Percentiles rank a stretch among this genome's conserved stretches.
phyloP scores from a whole-genome alignment of 2,329 filamentous ascomycete species.

The Colletotrichum sp. region DNA sequence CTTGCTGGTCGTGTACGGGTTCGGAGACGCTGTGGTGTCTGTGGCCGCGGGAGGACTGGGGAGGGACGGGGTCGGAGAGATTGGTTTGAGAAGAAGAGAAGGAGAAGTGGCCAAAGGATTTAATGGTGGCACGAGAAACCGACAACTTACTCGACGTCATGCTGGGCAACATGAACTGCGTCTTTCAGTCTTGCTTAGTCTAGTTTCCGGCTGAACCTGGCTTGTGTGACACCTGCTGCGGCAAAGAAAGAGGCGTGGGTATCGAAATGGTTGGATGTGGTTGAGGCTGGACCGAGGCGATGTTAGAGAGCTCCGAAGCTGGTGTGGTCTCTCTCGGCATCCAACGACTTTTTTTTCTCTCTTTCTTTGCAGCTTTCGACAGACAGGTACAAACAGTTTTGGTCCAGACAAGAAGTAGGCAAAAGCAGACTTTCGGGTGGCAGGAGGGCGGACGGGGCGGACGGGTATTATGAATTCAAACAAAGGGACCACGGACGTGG shows the following conservation, averaged over 20 bases:
- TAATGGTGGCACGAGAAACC: slow-evolving; percentile 34
- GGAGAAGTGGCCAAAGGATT: slow-evolving; percentile 38
- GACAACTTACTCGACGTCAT: slow-evolving; percentile 52
- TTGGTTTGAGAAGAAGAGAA: slow-evolving; percentile 31
- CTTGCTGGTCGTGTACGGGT: background rate
- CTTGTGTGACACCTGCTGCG: slow-evolving; percentile 5
- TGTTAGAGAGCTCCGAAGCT: background rate
- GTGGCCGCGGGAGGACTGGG: slow-evolving; percentile 12
- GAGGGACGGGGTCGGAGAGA: slow-evolving; percentile 1
- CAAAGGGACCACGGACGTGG: background rate
- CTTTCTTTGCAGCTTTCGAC: background rate
- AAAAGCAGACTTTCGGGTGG: slow-evolving; percentile 10
- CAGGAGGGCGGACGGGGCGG: slow-evolving; percentile 9
- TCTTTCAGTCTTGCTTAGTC: slow-evolving; percentile 16
- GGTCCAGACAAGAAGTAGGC: slow-evolving; percentile 7
- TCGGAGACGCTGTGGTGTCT: slow-evolving; percentile 21
- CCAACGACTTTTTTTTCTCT: background rate
- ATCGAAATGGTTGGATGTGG: background rate
- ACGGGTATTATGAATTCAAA: slow-evolving; percentile 16
- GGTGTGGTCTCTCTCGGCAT: background rate
- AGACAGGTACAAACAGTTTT: slow-evolving; percentile 3
- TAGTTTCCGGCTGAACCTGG: slow-evolving; percentile 11
- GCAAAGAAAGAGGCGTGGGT: background rate
- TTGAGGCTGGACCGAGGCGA: background rate
- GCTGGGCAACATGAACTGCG: slow-evolving; percentile 33